Conservation (phyloP, 768 basidiomycete species). For the Boletellus emodensis region DNA sequence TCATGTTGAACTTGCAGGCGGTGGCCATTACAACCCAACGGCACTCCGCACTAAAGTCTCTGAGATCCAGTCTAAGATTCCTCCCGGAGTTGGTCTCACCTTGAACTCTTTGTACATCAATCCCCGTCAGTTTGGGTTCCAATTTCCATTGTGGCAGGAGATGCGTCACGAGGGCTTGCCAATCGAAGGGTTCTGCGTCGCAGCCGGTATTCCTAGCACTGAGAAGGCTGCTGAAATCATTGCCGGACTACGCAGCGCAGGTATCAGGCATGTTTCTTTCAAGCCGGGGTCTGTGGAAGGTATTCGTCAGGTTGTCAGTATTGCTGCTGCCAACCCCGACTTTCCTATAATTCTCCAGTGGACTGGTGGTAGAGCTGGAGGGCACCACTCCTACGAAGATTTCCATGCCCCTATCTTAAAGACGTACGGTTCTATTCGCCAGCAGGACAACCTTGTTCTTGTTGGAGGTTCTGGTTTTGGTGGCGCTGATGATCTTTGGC, state of each 20-base stretch:
- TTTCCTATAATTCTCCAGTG: constrained; percentile 98
- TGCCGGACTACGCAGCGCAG: constrained; percentile 68
- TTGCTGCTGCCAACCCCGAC: constrained; percentile 88
- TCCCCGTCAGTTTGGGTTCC: constrained; percentile 95
- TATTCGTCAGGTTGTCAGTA: constrained; percentile 94
- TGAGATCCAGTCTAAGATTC: constrained; percentile 85
- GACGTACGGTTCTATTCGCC: constrained; percentile 88
- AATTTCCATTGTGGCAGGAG: constrained; percentile 96
- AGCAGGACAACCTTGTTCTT: constrained; percentile 82
- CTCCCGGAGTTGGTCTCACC: constrained; percentile 87
- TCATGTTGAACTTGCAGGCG: constrained; percentile 96
- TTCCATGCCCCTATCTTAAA: constrained; percentile 94
- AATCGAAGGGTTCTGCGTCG: constrained; percentile 98
- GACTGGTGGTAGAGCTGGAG: constrained; percentile 98
- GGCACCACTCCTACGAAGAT: constrained; percentile 98
- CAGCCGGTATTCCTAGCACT: constrained; percentile 93
- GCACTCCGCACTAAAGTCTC: constrained; percentile 87
- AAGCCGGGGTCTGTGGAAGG: constrained; percentile 99
- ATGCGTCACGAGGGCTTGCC: constrained; percentile 94
- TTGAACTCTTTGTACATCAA: constrained; percentile 98
- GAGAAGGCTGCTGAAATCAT: constrained; percentile 99
- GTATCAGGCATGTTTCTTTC: constrained; percentile 95
- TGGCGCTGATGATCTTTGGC: constrained; percentile 92
- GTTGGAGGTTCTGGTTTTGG: constrained; percentile 96
- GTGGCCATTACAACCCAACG: constrained; percentile 91